Evolutionary conservation across 768 basidiomycete species (phyloP), one percentile per base, ranked within the genome.

Genomic region (Russula earlei): DNA sequence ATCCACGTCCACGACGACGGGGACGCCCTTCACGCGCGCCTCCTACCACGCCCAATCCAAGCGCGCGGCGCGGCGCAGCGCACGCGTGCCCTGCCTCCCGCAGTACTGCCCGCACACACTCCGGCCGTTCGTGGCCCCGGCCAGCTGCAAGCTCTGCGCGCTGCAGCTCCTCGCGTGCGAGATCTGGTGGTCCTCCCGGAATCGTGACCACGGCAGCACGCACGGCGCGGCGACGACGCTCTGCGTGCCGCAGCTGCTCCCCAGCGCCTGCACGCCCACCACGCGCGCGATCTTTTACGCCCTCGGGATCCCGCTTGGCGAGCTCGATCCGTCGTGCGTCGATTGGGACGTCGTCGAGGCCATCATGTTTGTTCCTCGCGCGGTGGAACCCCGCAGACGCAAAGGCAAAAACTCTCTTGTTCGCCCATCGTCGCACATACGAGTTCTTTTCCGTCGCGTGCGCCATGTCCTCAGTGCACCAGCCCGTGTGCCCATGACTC

Each of bases 141-240:
- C 5, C 22, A 37, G 20, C 10, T 56, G 48, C 25, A 9, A 15
- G 4, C n/a, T 14, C 14, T 56, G 49, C 20, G 12, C n/a, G 9
- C 20, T 24, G 10, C 52, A 54, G 17, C 42, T 54, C 6, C 41
- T 38, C 12, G 57, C 57, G 2, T 58, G 57, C 31, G 46, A 54
- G 9, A 38, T 36, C 11, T 58, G 57, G 57, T 58, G 17, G 47
- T 8, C 10, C 6, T 43, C 44, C 5, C 38, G 31, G 17, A 17
- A 10, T 5, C 1, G 4, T 7, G 11, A 15, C 6, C 9, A n/a
- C 4, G 15, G 9, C 10, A 1, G 11, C 15, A 24, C 5, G 14
- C 20, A n/a, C 8, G 24, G 10, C 25, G 11, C 27, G 11, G 12
- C 14, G 15, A 12, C 24, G 9, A 15, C 5, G 7, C 57, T 58